A percentile compares a stretch with the other conserved stretches of the same genome.
These are phyloP conservation scores for Colletotrichum filicis DNA, from an alignment of 2,329 filamentous ascomycete species.

Conservation along the genomic window DNA sequence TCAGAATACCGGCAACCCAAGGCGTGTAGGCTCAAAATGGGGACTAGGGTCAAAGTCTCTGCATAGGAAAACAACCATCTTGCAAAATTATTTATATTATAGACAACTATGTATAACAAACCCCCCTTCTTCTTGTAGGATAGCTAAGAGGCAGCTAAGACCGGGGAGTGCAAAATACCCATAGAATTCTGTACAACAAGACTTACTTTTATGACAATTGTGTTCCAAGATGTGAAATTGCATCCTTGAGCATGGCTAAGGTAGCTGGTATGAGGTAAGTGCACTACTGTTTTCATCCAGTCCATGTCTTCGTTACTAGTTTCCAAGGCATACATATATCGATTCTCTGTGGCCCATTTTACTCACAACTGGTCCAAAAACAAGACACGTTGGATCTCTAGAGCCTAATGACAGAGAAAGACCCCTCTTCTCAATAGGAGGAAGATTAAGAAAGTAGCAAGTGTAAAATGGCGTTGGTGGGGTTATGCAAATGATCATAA, in stretches of 20 bases:
- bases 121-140: background rate
- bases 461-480: background rate
- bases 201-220: background rate
- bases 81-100: background rate
- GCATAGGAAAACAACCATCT: background rate
- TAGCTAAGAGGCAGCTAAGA: background rate
- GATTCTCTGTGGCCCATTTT: too few species aligned
- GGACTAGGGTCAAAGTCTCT: background rate
- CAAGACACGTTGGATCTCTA: background rate
- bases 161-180: background rate
- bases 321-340: too few species aligned
- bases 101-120: background rate
- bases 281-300: too few species aligned
- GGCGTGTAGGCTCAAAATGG: too few species aligned
- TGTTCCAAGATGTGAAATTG: too few species aligned
- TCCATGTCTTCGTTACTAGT: too few species aligned
- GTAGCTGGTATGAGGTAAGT: too few species aligned
- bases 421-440: background rate
- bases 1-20: too few species aligned
- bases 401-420: background rate
- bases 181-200: background rate
- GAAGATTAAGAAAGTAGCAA: background rate
- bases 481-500: conserved; percentile 30
- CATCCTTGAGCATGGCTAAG: too few species aligned
- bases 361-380: too few species aligned